A percentile compares a stretch with the other conserved stretches of the same genome.
Evolutionary conservation across 345 rosid species (phyloP).

Genomic region (Arabis alpina): DNA sequence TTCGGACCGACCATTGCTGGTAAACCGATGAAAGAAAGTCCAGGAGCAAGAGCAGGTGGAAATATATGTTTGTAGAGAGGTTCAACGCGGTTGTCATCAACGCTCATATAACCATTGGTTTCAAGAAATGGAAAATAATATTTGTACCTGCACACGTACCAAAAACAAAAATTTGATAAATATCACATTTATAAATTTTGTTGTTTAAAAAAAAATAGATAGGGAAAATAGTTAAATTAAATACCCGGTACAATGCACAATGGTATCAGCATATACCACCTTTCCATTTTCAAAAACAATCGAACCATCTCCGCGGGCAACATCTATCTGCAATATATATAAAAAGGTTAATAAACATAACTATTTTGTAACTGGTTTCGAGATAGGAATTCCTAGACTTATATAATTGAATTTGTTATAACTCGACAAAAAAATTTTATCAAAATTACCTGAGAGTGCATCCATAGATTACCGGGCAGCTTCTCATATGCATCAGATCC

Average conservation of each 20-base stretch:
- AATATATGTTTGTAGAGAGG: conserved; percentile 78
- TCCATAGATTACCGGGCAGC: conserved; percentile 59
- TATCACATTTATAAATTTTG: neutral
- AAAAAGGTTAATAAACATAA: neutral
- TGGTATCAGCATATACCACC: conserved; percentile 52
- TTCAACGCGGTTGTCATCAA: conserved; percentile 74
- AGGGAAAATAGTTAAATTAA: neutral
- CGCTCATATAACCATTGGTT: conserved; percentile 57
- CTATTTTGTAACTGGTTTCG: neutral
- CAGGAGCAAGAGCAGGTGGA: conserved; percentile 63
- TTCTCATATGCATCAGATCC: conserved; percentile 45
- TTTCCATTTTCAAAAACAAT: conserved; percentile 62
- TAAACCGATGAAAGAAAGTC: conserved; percentile 75
- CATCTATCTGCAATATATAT: conserved; percentile 57
- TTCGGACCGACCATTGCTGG: conserved; percentile 59
- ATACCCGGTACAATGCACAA: conserved; percentile 86
- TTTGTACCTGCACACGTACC: conserved; percentile 57
- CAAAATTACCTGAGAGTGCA: conserved; percentile 70
- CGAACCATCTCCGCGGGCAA: conserved; percentile 57
- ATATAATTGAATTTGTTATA: no score
- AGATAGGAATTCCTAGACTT: neutral
- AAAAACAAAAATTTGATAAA: neutral
- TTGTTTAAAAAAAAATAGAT: neutral
- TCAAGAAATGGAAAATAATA: conserved; percentile 81
- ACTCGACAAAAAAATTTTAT: neutral